A percentile compares a stretch with the other conserved stretches of the same genome.
phyloP scores from a whole-genome alignment of 768 basidiomycete species.

The Phylloporus scabripes region DNA sequence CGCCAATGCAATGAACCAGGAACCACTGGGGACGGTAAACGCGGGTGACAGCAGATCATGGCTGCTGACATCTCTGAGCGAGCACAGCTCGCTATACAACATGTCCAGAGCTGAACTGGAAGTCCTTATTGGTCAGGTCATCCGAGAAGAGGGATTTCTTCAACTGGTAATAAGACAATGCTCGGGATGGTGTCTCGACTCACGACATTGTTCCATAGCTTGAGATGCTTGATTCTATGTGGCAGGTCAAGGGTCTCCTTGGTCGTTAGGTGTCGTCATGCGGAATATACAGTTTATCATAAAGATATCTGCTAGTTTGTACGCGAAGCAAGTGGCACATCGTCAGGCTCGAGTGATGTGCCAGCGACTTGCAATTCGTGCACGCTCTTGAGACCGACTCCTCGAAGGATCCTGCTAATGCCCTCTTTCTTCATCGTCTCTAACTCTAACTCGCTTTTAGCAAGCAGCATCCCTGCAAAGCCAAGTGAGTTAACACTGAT shows the following conservation, averaged over 20 bases:
- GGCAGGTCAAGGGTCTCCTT: constrained; percentile 41
- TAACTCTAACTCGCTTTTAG: constrained; percentile 75
- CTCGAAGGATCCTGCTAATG: constrained; percentile 54
- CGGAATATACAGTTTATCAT: neutral
- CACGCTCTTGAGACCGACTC: constrained; percentile 60
- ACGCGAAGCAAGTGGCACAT: neutral
- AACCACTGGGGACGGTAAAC: constrained; percentile 6
- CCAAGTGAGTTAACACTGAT: constrained; percentile 83
- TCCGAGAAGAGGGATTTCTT: constrained; percentile 72
- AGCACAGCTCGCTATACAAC: constrained; percentile 47
- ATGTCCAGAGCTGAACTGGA: constrained; percentile 51
- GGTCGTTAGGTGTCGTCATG: constrained; percentile 8
- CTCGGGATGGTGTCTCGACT: too few relatives aligned
- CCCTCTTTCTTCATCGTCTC: constrained; percentile 61
- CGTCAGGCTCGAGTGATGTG: constrained; percentile 34
- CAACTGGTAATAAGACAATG: constrained; percentile 50
- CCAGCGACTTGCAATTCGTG: constrained; percentile 61
- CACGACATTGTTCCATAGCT: constrained; percentile 35
- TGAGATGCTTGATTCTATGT: constrained; percentile 48
- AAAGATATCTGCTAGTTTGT: neutral
- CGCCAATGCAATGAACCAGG: constrained; percentile 1
- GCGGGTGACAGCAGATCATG: constrained; percentile 10
- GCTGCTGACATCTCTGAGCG: constrained; percentile 38
- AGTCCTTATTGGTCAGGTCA: constrained; percentile 50
- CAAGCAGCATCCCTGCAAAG: constrained; percentile 85